A percentile compares a stretch with the other conserved stretches of the same genome.
Conservation (phyloP, 805 yeast genomes). For the Dipodascus geniculatus region DNA sequence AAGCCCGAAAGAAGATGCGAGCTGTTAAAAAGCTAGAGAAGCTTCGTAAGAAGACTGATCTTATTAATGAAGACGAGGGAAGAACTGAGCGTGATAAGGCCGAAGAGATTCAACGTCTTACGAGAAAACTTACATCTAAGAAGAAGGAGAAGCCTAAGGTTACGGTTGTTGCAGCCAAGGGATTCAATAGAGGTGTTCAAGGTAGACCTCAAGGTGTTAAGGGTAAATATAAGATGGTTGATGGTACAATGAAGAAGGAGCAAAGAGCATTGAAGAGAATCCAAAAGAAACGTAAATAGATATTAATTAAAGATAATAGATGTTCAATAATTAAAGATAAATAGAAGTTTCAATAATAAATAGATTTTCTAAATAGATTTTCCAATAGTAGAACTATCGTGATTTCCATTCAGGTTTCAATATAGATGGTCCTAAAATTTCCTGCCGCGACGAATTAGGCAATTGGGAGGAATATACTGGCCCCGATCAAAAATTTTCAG, state of each 20-base stretch:
- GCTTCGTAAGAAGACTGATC: slow-evolving; percentile 83
- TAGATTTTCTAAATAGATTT: too few relatives aligned
- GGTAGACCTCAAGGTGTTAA: slow-evolving; percentile 96
- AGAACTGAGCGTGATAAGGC: slow-evolving; percentile 92
- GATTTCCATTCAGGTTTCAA: too few relatives aligned
- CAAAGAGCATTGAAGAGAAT: slow-evolving; percentile 86
- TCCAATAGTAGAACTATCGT: too few relatives aligned
- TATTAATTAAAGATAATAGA: not conserved
- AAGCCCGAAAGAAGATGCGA: slow-evolving; percentile 91
- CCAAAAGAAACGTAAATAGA: slow-evolving; percentile 70
- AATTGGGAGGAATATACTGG: not conserved
- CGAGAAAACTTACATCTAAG: slow-evolving; percentile 66
- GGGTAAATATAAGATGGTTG: slow-evolving; percentile 99
- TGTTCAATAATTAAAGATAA: too few relatives aligned
- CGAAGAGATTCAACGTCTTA: slow-evolving; percentile 77
- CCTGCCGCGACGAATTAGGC: not conserved
- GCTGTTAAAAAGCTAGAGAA: slow-evolving; percentile 79
- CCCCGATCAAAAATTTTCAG: not conserved
- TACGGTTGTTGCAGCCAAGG: slow-evolving; percentile 79
- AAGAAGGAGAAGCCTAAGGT: slow-evolving; percentile 69
- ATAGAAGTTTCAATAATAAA: too few relatives aligned
- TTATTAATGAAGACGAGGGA: slow-evolving; percentile 76
- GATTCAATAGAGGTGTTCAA: slow-evolving; percentile 69
- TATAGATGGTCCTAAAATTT: too few relatives aligned
- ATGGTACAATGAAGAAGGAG: slow-evolving; percentile 95